Conservation (phyloP, 2,329 filamentous ascomycete genomes). For the Stagonosporopsis tanaceti region DNA sequence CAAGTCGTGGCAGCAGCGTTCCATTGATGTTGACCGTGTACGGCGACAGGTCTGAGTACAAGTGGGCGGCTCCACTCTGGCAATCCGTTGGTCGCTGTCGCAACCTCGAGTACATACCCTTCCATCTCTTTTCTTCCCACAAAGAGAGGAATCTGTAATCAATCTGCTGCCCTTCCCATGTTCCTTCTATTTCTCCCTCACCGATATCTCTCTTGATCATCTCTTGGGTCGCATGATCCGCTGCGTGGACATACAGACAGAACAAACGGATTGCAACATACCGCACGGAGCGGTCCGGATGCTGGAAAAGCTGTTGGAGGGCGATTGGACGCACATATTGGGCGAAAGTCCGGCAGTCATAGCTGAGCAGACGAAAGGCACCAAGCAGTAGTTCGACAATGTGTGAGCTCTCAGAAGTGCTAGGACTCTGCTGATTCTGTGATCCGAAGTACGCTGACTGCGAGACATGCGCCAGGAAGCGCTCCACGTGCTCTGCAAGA, state of each 20-base stretch:
- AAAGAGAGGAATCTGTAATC: conserved; percentile 79
- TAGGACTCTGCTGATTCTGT: background rate
- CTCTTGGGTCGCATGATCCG: conserved; percentile 78
- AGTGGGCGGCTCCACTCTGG: background rate
- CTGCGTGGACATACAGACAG: conserved; percentile 77
- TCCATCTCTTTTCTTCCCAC: conserved; percentile 68
- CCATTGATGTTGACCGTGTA: conserved; percentile 47
- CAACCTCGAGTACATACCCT: conserved; percentile 25
- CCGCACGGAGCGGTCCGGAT: conserved; percentile 67
- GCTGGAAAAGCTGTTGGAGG: conserved; percentile 73
- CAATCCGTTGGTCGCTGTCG: conserved; percentile 7
- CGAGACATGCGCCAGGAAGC: conserved; percentile 48
- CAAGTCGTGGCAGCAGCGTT: conserved; percentile 50
- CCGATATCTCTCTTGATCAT: conserved; percentile 74
- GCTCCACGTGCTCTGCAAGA: conserved; percentile 75
- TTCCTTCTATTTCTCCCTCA: conserved; percentile 68
- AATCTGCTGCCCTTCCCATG: conserved; percentile 77
- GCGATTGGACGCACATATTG: conserved; percentile 69
- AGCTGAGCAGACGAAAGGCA: conserved; percentile 79
- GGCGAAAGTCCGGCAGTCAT: conserved; percentile 74
- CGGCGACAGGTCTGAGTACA: conserved; percentile 37
- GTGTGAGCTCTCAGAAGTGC: conserved; percentile 1
- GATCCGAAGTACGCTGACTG: conserved; percentile 34
- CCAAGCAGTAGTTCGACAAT: conserved; percentile 67
- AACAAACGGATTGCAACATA: conserved; percentile 86